Conservation (phyloP, 2,329 filamentous ascomycete species). For the Cadophora sp. region DNA sequence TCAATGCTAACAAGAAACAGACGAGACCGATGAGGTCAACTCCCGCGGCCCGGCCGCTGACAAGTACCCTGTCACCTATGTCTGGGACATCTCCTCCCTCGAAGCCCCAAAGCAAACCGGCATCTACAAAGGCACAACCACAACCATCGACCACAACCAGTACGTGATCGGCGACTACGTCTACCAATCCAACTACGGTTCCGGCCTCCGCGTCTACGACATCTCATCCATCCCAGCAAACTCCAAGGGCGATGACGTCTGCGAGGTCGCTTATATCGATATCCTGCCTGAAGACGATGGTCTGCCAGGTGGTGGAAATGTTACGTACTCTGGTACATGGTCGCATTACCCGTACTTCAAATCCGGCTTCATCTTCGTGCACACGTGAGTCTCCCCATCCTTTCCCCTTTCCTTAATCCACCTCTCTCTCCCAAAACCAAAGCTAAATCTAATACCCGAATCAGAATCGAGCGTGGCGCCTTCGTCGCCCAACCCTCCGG, state of each 20-base stretch:
- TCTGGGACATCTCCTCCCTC: conserved; percentile 53
- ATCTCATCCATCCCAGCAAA: conserved; percentile 48
- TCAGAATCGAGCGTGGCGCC: conserved; percentile 50
- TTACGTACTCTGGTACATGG: conserved; percentile 53
- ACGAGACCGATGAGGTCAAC: conserved; percentile 51
- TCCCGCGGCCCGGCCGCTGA: conserved; percentile 49
- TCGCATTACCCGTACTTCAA: conserved; percentile 49
- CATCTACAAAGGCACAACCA: conserved; percentile 47
- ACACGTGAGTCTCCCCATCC: conserved; percentile 20
- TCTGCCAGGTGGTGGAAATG: conserved; percentile 41
- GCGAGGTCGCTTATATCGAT: conserved; percentile 48
- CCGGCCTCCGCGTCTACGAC: conserved; percentile 49
- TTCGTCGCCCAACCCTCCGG: conserved; percentile 28
- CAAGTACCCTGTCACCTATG: conserved; percentile 56
- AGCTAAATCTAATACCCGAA: neutral
- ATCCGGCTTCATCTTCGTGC: conserved; percentile 46
- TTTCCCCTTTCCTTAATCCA: neutral
- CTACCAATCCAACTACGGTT: conserved; percentile 57
- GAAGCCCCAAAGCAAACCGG: conserved; percentile 50
- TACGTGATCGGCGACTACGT: conserved; percentile 50
- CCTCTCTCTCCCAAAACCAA: too few relatives aligned
- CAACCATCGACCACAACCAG: conserved; percentile 54
- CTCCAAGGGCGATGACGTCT: conserved; percentile 46
- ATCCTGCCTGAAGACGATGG: conserved; percentile 39
- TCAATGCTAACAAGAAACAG: neutral